Percentiles rank a stretch among this genome's conserved stretches.
Conservation (phyloP, 352 stramenopile genomes). For the Globisporangium takayamanum region DNA sequence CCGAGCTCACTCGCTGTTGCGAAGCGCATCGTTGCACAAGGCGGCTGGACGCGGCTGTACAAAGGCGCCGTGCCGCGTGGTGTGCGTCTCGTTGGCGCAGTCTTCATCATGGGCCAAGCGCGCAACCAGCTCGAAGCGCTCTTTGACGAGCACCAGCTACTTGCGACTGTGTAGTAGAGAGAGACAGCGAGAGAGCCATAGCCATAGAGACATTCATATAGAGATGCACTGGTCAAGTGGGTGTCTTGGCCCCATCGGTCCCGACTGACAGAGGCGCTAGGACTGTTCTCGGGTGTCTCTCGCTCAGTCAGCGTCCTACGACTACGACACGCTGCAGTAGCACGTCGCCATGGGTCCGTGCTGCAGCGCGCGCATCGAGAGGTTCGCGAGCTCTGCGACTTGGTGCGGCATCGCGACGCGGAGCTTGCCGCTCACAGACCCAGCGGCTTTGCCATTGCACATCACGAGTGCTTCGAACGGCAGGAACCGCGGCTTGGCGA, state of each 20-base stretch:
- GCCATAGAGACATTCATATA: no score
- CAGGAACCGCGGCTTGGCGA: slow-evolving; percentile 32
- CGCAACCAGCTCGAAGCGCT: slow-evolving; percentile 63
- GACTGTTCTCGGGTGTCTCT: no score
- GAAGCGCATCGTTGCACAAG: slow-evolving; percentile 38
- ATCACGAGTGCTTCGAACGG: slow-evolving; percentile 47
- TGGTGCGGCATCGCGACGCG: slow-evolving; percentile 58
- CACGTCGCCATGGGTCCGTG: slow-evolving; percentile 29
- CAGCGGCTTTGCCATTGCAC: slow-evolving; percentile 49
- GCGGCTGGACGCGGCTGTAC: slow-evolving; percentile 56
- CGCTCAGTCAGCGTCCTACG: neutral
- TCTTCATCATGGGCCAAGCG: slow-evolving; percentile 77
- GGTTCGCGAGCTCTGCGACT: slow-evolving; percentile 14
- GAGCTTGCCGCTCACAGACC: slow-evolving; percentile 42
- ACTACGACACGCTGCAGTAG: slow-evolving; percentile 47
- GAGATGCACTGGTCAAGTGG: no score
- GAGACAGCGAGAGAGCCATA: neutral
- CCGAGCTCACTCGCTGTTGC: slow-evolving; percentile 38
- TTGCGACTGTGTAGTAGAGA: slow-evolving; percentile 22
- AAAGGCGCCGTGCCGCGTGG: slow-evolving; percentile 65
- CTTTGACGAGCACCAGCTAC: slow-evolving; percentile 57
- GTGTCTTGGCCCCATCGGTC: neutral
- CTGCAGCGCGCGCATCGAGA: slow-evolving; percentile 18
- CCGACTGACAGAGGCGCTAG: no score
- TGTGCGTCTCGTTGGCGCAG: slow-evolving; percentile 70